A percentile compares a stretch with the other conserved stretches of the same genome.
Conservation (phyloP, 2,329 filamentous ascomycete species). For the Thelonectria rubi region DNA sequence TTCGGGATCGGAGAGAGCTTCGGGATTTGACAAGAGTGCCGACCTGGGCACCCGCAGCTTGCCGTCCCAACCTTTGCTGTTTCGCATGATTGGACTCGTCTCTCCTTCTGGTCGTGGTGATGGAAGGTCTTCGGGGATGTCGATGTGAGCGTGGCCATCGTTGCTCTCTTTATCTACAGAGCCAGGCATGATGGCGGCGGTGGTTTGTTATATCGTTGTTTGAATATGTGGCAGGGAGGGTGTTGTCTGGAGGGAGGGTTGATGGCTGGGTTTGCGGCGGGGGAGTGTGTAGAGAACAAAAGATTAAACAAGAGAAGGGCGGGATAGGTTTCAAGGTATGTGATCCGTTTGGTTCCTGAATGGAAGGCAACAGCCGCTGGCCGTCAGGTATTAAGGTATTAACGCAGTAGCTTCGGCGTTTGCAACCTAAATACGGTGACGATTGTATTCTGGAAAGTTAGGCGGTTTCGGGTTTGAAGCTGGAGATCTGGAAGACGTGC, state of each 20-base stretch:
- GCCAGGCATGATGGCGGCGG: slow-evolving; percentile 51
- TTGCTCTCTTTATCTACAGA: slow-evolving; percentile 48
- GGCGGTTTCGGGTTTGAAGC: slow-evolving; percentile 8
- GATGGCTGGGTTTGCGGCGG: slow-evolving; percentile 14
- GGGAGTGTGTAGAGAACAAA: not conserved
- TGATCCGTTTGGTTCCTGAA: not conserved
- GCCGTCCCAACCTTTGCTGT: slow-evolving; percentile 82
- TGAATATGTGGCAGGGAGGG: slow-evolving; percentile 7
- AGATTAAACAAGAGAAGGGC: not conserved
- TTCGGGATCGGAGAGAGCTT: slow-evolving; percentile 84
- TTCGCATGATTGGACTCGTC: slow-evolving; percentile 59
- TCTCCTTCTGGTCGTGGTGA: slow-evolving; percentile 53
- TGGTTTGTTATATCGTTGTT: slow-evolving; percentile 1
- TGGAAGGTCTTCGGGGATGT: slow-evolving; percentile 56
- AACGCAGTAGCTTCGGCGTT: not conserved
- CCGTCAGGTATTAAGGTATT: not conserved
- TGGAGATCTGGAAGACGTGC: not conserved
- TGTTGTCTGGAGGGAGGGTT: slow-evolving; percentile 31
- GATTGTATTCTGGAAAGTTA: not conserved
- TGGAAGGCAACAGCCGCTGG: slow-evolving; percentile 2
- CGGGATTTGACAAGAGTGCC: slow-evolving; percentile 74
- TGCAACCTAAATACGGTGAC: not conserved
- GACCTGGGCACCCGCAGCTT: slow-evolving; percentile 77
- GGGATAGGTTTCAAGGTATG: not conserved
- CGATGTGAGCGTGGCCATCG: slow-evolving; percentile 56